These are phyloP conservation scores for Clavispora vitiphila DNA, from an alignment of 805 yeast species.

Conservation along the genomic window DNA sequence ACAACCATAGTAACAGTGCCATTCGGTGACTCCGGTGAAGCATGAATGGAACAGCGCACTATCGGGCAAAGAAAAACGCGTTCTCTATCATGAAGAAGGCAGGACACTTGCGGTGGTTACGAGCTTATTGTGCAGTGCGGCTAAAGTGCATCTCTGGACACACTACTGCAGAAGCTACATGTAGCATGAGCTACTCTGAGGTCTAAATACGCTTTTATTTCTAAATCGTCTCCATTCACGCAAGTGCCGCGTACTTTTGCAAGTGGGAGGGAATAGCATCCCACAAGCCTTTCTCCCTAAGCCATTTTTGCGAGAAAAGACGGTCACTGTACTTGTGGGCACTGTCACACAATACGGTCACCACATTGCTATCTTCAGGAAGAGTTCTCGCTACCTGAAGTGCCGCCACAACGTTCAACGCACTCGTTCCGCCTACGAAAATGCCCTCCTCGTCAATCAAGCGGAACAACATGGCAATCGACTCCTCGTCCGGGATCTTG, in stretches of 20 bases:
- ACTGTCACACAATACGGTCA: conserved; percentile 84
- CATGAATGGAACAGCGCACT: no score
- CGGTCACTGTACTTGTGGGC: conserved; percentile 87
- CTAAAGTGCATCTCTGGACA: no score
- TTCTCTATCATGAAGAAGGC: no score
- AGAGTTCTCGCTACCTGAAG: conserved; percentile 64
- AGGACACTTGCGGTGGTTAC: no score
- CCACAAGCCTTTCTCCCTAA: conserved; percentile 61
- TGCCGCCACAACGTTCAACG: conserved; percentile 89
- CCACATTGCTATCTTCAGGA: conserved; percentile 78
- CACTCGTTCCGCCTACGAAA: conserved; percentile 86
- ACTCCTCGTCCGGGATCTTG: conserved; percentile 69
- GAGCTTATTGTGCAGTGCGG: no score
- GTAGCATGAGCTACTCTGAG: no score
- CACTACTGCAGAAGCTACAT: no score
- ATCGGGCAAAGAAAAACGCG: no score
- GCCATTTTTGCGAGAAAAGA: conserved; percentile 73
- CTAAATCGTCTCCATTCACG: conserved; percentile 15
- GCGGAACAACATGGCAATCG: conserved; percentile 79
- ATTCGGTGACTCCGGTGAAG: no score
- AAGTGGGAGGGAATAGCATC: conserved; percentile 65
- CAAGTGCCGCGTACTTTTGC: conserved; percentile 55
- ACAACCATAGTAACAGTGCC: no score
- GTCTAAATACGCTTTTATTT: no score
- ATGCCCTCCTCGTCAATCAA: conserved; percentile 86